phyloP scores from a whole-genome alignment of 345 rosid genomes.

The Ceriops zippeliana region DNA sequence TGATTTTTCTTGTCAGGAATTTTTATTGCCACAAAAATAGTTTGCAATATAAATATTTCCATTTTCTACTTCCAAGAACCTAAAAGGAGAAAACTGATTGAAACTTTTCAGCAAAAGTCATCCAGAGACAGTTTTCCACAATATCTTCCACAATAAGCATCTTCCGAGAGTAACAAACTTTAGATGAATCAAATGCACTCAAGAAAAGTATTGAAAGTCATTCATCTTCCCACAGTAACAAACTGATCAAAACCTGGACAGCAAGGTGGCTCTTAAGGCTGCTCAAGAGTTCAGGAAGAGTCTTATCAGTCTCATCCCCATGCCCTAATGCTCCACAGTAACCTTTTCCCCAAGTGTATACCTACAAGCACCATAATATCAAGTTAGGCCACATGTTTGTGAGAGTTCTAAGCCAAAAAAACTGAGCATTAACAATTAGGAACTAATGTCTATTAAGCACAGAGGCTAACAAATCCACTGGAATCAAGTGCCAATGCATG shows the following conservation, averaged over 20 bases:
- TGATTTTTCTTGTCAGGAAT: neutral
- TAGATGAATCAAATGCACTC: neutral
- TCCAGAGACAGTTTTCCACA: no score
- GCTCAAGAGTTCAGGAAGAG: conserved; percentile 58
- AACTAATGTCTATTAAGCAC: neutral
- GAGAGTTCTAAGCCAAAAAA: neutral
- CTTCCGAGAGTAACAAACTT: neutral
- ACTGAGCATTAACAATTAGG: conserved; percentile 4
- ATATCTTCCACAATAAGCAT: neutral
- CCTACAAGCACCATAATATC: conserved; percentile 41
- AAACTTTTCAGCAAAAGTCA: no score
- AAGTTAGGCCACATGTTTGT: neutral
- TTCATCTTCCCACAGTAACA: conserved; percentile 2
- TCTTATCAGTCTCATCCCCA: conserved; percentile 93
- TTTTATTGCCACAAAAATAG: no score
- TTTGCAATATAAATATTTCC: no score
- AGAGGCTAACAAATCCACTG: conserved; percentile 67
- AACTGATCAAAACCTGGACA: conserved; percentile 59
- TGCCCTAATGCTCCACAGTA: conserved; percentile 97
- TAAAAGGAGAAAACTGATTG: no score
- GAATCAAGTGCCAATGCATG: conserved; percentile 97
- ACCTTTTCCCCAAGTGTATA: conserved; percentile 97
- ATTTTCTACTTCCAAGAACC: no score
- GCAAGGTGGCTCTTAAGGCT: conserved; percentile 60
- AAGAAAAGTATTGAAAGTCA: neutral